These are phyloP conservation scores for Ostreobium quekettii DNA, from an alignment of 139 green algal species.

Conservation along the genomic window DNA sequence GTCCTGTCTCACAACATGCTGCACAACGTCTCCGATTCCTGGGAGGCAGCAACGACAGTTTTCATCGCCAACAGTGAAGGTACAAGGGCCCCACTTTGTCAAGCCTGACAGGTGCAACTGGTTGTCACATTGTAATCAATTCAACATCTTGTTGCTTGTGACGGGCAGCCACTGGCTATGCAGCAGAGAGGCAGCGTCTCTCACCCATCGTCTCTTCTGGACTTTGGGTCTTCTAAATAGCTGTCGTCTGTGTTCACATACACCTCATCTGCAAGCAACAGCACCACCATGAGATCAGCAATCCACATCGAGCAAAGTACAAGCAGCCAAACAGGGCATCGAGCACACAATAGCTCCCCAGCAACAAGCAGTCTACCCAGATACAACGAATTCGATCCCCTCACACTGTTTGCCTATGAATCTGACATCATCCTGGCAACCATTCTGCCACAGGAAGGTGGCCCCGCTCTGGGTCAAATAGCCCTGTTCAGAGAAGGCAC, in stretches of 20 bases:
- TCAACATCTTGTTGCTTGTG: conserved; percentile 2
- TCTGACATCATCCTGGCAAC: background rate
- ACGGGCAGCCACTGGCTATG: background rate
- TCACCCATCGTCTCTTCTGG: conserved; percentile 64
- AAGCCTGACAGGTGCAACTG: background rate
- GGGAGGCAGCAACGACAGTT: no score
- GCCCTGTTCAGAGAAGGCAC: background rate
- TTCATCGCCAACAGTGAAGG: no score
- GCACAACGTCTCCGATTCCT: no score
- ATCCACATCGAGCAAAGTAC: no score
- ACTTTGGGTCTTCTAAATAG: conserved; percentile 59
- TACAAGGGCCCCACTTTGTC: no score
- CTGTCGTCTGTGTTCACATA: conserved; percentile 70
- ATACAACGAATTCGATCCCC: conserved; percentile 5
- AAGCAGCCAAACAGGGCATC: no score
- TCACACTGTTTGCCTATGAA: conserved; percentile 10
- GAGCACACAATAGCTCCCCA: no score
- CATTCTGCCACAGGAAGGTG: background rate
- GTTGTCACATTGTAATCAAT: background rate
- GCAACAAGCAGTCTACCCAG: no score
- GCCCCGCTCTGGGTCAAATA: background rate
- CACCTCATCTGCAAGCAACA: conserved; percentile 41
- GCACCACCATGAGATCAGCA: background rate
- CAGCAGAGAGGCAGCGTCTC: background rate
- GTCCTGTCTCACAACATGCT: no score